Base-by-base conservation (phyloP, 2,329 filamentous ascomycete genomes). In the Phoma sp. region DNA sequence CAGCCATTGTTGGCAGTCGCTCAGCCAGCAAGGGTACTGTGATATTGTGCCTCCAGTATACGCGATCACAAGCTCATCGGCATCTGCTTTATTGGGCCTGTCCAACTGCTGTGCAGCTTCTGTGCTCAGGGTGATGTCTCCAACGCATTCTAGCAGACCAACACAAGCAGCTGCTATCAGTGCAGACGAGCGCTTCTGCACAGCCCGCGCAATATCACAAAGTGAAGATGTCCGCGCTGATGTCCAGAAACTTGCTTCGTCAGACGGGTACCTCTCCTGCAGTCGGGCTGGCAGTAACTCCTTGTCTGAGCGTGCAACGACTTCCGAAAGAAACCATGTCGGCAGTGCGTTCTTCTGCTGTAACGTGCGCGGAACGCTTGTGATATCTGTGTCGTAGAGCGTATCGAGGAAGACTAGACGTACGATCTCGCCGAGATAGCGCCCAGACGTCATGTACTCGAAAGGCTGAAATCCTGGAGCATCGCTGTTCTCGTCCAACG, bases 371-470 rank as follows among this genome's bases (percentile, higher is more conserved):
- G 79, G 23, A 69, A 67, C 67, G 1, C 55, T 46, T 1, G 74
- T 72, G 11, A 13, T 23, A 7, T 79, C 73, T 7, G 41, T 11
- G 4, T 56, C 44, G 7, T 48, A 39, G 4, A 49, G 41, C 51
- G 89, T 87, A 66, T 90, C 87, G 36, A 87, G 73, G 48, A 91
- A 80, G 57, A 90, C 85, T 51, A 92, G 78, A 24, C 89, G 85
- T 23, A 88, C 87, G 9, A 93, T 82, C 73, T 93, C 89, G 45
- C 89, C 89, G 4, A 93, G 80, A 68, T 93, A 93, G 36, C 89
- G 81, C 2, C 89, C 89, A 2, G 89, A 85, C 0, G 89, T 92
- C 88, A 93, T 91, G 74, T 93, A 93, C 69, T 95, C 90, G 18
- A 93, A 83, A 0, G 90, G 89, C 61, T 93, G 90, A 64, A 93